Base-by-base conservation (phyloP, 139 green algal species). In the Chlamydomonas eustigma region DNA sequence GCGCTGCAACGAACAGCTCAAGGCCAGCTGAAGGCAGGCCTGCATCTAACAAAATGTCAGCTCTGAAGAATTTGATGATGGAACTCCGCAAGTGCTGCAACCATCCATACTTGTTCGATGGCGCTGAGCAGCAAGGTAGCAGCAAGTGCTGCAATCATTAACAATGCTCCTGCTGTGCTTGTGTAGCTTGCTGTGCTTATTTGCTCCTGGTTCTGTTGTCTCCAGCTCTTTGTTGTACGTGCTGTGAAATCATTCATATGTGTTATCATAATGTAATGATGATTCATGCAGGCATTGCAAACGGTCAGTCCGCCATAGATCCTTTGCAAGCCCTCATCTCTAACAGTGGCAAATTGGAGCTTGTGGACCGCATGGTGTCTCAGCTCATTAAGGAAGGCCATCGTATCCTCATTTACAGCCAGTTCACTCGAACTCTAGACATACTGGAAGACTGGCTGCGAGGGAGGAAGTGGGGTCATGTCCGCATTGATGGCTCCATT, bases 41-140 rank as follows among this genome's bases (percentile, higher is more conserved):
- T 31, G 34, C 71, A 8, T 8, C 22, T 58, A 73, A 37, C 39
- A 37, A 22, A 5, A 25, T 64, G 38, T n/a, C 44, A 38, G 80
- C 74, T 2, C 64, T 79, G 2, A 72, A 76, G 65, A 80, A 79
- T 37, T 28, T 76, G 65, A 71, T 78, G 35, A 92, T 92, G 86
- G 78, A 95, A 83, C 86, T 93, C 80, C 83, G 89, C 64, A 95
- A 93, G 86, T 88, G 85, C 64, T 93, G 90, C 79, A 89, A 89
- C 80, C 90, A 95, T 80, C 88, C 91, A 2, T 89, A 78, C 65
- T 83, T 94, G 38, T 81, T 93, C 32, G 44, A 28, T 8, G 71
- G 39, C 2, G 70, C 52, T 2, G 70, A 76, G 66, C 50, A n/a
- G n/a, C n/a, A n/a, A n/a, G n/a, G n/a, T n/a, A n/a, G n/a, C n/a